Evolutionary conservation across 345 rosid genomes (phyloP).

Genomic region (Crucihimalaya himalaica): DNA sequence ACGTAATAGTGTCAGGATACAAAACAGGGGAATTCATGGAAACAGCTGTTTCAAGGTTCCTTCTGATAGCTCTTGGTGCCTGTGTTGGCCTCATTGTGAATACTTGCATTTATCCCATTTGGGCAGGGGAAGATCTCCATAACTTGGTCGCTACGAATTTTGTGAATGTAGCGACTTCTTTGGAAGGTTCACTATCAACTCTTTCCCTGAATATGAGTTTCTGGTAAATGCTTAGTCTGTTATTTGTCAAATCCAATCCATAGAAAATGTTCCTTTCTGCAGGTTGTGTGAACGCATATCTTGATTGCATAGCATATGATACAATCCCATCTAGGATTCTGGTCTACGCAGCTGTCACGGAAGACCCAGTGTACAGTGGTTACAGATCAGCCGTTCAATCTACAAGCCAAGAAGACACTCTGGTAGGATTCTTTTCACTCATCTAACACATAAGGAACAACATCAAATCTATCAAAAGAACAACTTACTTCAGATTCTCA

Average conservation of each 20-base stretch:
- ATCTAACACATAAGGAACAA: not conserved
- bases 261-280: slow-evolving; percentile 14
- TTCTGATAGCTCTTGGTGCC: slow-evolving; percentile 77
- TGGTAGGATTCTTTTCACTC: slow-evolving; percentile 47
- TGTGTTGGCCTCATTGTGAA: slow-evolving; percentile 62
- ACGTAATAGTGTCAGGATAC: slow-evolving; percentile 77
- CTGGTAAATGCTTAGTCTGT: not conserved
- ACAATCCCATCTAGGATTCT: slow-evolving; percentile 80
- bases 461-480: not conserved
- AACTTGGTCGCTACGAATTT: slow-evolving; percentile 76
- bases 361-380: slow-evolving; percentile 82
- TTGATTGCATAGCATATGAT: slow-evolving; percentile 65
- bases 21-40: slow-evolving; percentile 67
- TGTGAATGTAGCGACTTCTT: slow-evolving; percentile 69
- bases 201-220: not conserved
- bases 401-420: slow-evolving; percentile 80
- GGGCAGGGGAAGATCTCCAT: slow-evolving; percentile 97
- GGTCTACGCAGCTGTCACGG: slow-evolving; percentile 70
- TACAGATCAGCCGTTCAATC: slow-evolving; percentile 87
- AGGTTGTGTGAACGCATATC: slow-evolving; percentile 81
- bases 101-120: slow-evolving; percentile 82
- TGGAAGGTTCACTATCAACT: slow-evolving; percentile 60
- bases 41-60: slow-evolving; percentile 65
- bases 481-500: slow-evolving; percentile 19
- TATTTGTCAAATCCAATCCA: slow-evolving; percentile 12